These are phyloP conservation scores for Eucalyptus curtisii DNA, from an alignment of 345 rosid genomes.

Conservation along the genomic window DNA sequence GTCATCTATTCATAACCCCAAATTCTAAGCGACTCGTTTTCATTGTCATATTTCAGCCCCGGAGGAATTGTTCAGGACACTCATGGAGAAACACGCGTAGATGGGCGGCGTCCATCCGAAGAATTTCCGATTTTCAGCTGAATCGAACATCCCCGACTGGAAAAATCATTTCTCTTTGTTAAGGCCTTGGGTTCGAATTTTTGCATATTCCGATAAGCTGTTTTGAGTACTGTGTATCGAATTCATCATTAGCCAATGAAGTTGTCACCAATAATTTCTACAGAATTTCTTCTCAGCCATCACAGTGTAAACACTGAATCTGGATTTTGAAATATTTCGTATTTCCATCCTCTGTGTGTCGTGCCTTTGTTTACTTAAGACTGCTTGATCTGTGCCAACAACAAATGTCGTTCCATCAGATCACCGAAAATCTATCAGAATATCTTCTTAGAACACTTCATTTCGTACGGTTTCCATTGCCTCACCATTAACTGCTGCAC, in stretches of 20 bases:
- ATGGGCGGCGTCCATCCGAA: background rate
- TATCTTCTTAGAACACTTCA: background rate
- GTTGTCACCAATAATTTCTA: background rate
- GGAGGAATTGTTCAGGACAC: constrained; percentile 29
- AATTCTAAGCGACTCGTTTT: background rate
- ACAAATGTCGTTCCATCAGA: background rate
- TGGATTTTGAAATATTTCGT: background rate
- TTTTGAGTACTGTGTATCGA: background rate
- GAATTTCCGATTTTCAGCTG: background rate
- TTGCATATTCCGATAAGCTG: background rate
- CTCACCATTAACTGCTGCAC: background rate
- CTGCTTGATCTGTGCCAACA: background rate
- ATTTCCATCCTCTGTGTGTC: background rate
- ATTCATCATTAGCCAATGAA: background rate
- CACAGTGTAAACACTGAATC: background rate
- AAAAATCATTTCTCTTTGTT: background rate
- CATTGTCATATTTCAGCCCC: constrained; percentile 16
- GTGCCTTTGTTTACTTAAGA: background rate
- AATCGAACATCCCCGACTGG: background rate
- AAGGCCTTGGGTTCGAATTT: background rate
- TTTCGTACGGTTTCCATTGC: background rate
- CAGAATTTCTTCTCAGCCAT: background rate
- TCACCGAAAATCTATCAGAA: background rate
- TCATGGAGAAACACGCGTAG: constrained; percentile 34
- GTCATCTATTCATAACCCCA: background rate